Conservation (phyloP, 306 rosid species). For the Parietaria judaica region DNA sequence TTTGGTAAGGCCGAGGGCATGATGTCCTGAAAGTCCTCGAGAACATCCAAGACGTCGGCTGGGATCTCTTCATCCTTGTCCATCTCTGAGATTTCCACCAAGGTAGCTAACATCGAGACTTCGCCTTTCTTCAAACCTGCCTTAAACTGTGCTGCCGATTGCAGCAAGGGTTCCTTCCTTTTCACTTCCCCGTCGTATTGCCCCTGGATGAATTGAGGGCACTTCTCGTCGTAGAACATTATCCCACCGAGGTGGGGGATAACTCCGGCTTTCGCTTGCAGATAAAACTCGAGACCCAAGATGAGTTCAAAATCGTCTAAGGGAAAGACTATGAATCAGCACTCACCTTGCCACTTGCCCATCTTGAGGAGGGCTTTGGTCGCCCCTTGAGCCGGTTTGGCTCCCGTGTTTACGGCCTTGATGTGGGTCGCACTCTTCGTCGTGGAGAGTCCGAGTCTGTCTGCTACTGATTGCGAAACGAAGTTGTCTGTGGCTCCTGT, state of each 20-base stretch:
- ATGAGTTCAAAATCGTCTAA: slow-evolving; percentile 1
- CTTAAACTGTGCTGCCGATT: neutral
- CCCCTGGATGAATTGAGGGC: neutral
- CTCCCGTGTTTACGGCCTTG: neutral
- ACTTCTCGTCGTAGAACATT: neutral
- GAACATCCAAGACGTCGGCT: neutral
- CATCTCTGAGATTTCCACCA: neutral
- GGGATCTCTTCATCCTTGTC: slow-evolving; percentile 1
- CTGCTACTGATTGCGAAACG: neutral
- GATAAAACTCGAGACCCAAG: neutral
- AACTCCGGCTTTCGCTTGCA: neutral
- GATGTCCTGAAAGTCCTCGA: neutral
- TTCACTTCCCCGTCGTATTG: neutral
- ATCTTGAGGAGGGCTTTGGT: fast-evolving
- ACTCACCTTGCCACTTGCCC: neutral
- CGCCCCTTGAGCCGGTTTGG: neutral
- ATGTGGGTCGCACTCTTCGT: too few species aligned
- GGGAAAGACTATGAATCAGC: neutral
- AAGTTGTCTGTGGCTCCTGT: slow-evolving; percentile 1
- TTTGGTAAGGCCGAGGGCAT: neutral
- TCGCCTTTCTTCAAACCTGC: neutral
- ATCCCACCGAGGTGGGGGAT: neutral
- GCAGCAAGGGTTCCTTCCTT: neutral
- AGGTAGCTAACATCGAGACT: neutral
- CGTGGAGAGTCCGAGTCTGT: neutral